Conservation (phyloP, 176 grass and related monocot genomes). For the Thalia dealbata region DNA sequence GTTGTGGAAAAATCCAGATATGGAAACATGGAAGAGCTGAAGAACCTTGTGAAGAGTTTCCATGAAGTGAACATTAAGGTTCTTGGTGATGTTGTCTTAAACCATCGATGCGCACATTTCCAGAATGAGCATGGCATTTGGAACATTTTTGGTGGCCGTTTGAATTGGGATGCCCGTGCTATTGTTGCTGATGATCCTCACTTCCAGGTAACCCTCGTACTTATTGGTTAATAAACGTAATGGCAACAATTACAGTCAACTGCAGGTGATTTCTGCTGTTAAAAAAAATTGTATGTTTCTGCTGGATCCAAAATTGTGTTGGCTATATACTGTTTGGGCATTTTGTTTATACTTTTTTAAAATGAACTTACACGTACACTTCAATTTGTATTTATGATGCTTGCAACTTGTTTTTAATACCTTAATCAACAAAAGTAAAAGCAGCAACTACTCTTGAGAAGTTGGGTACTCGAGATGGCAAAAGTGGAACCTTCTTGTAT, state of each 20-base stretch:
- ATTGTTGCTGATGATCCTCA: constrained; percentile 97
- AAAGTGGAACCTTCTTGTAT: neutral
- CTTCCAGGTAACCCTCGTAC: constrained; percentile 51
- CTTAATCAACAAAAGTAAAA: too few species aligned
- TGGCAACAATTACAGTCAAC: neutral
- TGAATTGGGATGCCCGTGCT: constrained; percentile 86
- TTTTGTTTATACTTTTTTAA: neutral
- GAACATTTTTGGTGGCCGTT: constrained; percentile 88
- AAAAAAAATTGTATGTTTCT: too few species aligned
- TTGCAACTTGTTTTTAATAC: neutral
- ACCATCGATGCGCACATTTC: constrained; percentile 84
- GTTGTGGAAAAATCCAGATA: constrained; percentile 40
- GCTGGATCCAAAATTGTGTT: neutral
- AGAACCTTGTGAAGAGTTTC: constrained; percentile 58
- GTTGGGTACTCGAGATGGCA: neutral
- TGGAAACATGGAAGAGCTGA: constrained; percentile 78
- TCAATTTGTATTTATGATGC: neutral
- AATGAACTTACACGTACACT: neutral
- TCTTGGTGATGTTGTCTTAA: constrained; percentile 91
- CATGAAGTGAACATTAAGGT: constrained; percentile 79
- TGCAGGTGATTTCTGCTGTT: neutral
- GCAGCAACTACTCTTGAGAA: too few species aligned
- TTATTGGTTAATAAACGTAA: neutral
- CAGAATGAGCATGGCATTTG: constrained; percentile 73
- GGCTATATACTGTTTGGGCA: neutral